Evolutionary conservation across 495 filamentous ascomycete genomes (phyloP).

Genomic region (Clavariopsis aquatica): DNA sequence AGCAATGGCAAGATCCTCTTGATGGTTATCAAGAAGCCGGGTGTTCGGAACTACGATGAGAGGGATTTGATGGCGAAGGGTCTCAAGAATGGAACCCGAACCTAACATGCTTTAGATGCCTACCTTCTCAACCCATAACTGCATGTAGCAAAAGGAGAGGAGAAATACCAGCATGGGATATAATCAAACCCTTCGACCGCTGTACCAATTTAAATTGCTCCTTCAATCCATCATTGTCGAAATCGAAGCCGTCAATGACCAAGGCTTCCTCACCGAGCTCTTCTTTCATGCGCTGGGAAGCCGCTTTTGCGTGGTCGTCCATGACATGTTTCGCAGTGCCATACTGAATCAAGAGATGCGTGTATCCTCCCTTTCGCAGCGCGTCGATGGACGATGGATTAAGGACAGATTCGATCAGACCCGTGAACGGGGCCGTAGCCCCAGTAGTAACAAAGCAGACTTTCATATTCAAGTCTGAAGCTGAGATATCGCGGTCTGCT

Average conservation of each 20-base stretch:
- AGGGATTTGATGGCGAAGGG: slow-evolving; percentile 64
- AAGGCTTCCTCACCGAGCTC: slow-evolving; percentile 42
- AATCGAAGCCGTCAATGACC: slow-evolving; percentile 63
- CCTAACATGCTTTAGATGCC: slow-evolving; percentile 53
- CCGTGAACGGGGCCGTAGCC: slow-evolving; percentile 80
- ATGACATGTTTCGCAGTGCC: slow-evolving; percentile 58
- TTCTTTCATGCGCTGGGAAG: neutral
- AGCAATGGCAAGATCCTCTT: slow-evolving; percentile 78
- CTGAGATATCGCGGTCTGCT: neutral
- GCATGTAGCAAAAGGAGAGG: neutral
- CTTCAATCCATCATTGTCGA: slow-evolving; percentile 59
- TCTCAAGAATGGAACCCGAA: slow-evolving; percentile 86
- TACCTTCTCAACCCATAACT: too few relatives aligned
- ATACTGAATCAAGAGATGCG: slow-evolving; percentile 72
- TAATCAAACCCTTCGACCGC: slow-evolving; percentile 62
- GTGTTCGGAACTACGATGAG: slow-evolving; percentile 87
- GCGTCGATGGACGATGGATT: slow-evolving; percentile 59
- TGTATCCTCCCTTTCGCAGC: slow-evolving; percentile 59
- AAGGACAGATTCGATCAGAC: slow-evolving; percentile 67
- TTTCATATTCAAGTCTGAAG: slow-evolving; percentile 40
- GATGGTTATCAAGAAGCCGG: slow-evolving; percentile 84
- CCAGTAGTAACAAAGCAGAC: slow-evolving; percentile 83
- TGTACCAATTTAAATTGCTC: slow-evolving; percentile 53
- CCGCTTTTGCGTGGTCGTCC: slow-evolving; percentile 11
- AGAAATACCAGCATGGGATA: slow-evolving; percentile 79